Evolutionary conservation across 768 basidiomycete species (phyloP), one percentile per base, ranked within the genome.

Genomic region (Megacollybia marginata): DNA sequence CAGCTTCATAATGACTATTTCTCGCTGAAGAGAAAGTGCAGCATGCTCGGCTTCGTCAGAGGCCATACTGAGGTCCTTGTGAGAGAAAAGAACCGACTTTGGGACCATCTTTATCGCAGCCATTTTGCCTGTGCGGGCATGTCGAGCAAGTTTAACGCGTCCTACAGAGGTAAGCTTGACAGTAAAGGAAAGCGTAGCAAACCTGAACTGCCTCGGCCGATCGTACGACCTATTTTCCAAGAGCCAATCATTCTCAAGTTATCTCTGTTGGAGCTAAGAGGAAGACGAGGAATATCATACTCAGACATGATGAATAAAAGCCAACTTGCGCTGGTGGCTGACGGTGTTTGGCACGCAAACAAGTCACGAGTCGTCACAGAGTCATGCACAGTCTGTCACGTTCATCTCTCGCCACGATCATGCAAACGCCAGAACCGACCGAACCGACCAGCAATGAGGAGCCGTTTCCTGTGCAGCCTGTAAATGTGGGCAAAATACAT

Each of bases 1-100:
- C 54, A 96, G 82, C 66, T 96, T 98, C 93, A 98, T 94, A 60
- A 96, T 85, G 52, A 94, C 91, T 47, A 96, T 95, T 67, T 98
- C 94, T 53, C 92, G 80, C 65, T 95, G 89, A 53, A 96, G 82
- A 44, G 85, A 82, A 51, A 89, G 79, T 53, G 84, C 76, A 52
- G 79, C 80, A 57, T 85, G 86, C 59, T 92, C 89, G 11, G 85
- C 76, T 53, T 87, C 80, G 50, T 85, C 84, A 12, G 76, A 82
- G 11, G 85, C 77, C 45, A 80, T 79, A 45, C 79, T 74, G 52
- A 90, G 71, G 20, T 52, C 53, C 54, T 79, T 74, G 35, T 79
- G 75, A 44, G 88, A 87, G 48, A 74, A 74, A 50, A 88, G 67
- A 50, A 84, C 67, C 48, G 75, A 69, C 66, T 94, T 94, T 42